Base-by-base conservation (phyloP, 306 rosid genomes). In the Prinsepia uniflora region DNA sequence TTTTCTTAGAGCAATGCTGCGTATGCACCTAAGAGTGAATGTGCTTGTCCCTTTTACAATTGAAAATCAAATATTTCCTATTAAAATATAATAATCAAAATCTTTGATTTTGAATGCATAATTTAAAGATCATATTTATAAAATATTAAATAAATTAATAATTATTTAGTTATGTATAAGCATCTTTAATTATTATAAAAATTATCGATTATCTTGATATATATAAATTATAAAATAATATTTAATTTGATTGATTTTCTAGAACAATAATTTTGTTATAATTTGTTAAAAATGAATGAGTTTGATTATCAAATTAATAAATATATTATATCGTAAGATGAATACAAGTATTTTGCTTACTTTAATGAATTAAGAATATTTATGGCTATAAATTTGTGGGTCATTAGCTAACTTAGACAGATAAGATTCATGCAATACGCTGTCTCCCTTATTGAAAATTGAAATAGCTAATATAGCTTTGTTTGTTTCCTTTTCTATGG, bases 381-480 rank as follows among this genome's bases (percentile, higher is more conserved):
- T 20, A 15, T 7, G 4, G 68, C 36, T 43, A 8, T 6, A 10
- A 48, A 34, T 30, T 30, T 30, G 2, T 8, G 12, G 63, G 18
- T 45, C 71, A 20, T 15, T 13, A 10, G 15, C 12, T 3, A 14
- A 39, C 17, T 15, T 12, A 22, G 70, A 66, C n/a, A 42, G 22
- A 9, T 61, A 76, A 9, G 20, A 18, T 75, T 53, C 39, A 80
- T 80, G 72, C 75, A 67, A 75, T 47, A 17, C 6, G 8, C 11
- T 2, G 50, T 65, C 20, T 6, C 18, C 50, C 39, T 34, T 13
- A 44, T 30, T 17, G 14, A 10, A 17, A 68, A 34, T 30, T 17
- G 14, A 10, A 17, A 68, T 42, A 30, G 36, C 3, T 30, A 30
- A 30, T 64, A 42, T 8, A 3, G 17, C 7, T 22, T 20, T 62